These are phyloP conservation scores for Geotrichum ghanense DNA, from an alignment of 805 yeast species.

Conservation along the genomic window DNA sequence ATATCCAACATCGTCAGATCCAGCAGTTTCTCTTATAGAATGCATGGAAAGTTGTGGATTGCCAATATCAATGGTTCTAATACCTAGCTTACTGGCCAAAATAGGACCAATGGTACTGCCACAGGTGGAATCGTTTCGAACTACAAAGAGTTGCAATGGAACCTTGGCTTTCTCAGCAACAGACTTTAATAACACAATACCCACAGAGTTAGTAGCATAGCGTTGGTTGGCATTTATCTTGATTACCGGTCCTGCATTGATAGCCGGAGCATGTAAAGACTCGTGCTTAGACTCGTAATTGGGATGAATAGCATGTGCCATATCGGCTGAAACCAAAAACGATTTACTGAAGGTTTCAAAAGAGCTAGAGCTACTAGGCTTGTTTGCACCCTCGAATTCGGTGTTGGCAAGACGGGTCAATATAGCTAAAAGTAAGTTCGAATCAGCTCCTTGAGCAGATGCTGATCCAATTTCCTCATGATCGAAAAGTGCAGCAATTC, in stretches of 20 bases:
- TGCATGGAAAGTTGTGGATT: constrained; percentile 92
- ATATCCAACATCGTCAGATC: constrained; percentile 56
- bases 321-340: constrained; percentile 83
- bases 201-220: constrained; percentile 88
- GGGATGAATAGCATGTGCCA: constrained; percentile 97
- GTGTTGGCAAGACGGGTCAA: constrained; percentile 52
- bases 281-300: constrained; percentile 75
- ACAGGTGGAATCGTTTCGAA: constrained; percentile 84
- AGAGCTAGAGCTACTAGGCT: constrained; percentile 12
- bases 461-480: constrained; percentile 94
- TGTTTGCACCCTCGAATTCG: constrained; percentile 29
- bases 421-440: constrained; percentile 76
- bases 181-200: constrained; percentile 64
- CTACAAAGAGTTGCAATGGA: constrained; percentile 91
- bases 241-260: constrained; percentile 86
- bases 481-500: constrained; percentile 75
- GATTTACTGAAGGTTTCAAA: constrained; percentile 39
- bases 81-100: constrained; percentile 74
- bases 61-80: constrained; percentile 81
- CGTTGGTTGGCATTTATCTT: constrained; percentile 93
- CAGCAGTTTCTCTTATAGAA: constrained; percentile 85
- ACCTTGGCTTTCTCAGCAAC: constrained; percentile 55
- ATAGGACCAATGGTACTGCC: constrained; percentile 97
- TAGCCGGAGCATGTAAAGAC: constrained; percentile 59
- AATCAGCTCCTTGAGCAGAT: constrained; percentile 94